Evolutionary conservation across 2,329 filamentous ascomycete genomes (phyloP), one percentile per base, ranked within the genome.

Genomic region (Claviceps sp.): DNA sequence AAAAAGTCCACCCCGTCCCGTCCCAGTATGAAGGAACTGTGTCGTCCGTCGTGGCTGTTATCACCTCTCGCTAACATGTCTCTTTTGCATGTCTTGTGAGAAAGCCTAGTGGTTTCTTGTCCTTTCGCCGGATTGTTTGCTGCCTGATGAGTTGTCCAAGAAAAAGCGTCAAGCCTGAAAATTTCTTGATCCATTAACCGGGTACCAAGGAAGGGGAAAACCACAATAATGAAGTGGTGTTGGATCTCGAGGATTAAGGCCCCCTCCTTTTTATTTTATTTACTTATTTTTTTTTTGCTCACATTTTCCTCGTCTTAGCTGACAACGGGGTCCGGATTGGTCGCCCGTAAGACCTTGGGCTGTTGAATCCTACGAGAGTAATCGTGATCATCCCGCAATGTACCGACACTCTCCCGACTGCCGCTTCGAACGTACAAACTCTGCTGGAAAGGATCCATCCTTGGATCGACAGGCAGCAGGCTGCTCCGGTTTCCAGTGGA

Each of bases 401-500:
- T 83, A 57, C 78, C 78, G 60, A 84, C 67, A 61, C 79, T 84
- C 62, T 84, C 80, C 55, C 75, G 74, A 58, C 79, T 83, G 62
- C 76, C 76, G 58, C 74, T 81, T 26, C 76, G 71, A 44, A 70
- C 67, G 61, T 82, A 84, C 13, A 82, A 67, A 18, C 74, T 75
- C 38, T 73, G 71, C 47, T 76, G 73, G 55, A 77, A 81, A 0
- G 80, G 80, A 59, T 84, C 77, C 69, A 84, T 75, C 45, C 81
- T 72, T 37, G 81, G 81, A 60, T 84, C 81, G 51, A 82, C 74
- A 8, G 78, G 76, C 50, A 82, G 62, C 45, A 70, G 69, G 61
- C 75, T 77, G 56, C 72, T 77, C 52, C 75, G 73, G 52, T 77
- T 73, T 42, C 72, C 69, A 6, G 67, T 68, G 3, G 71, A 70